Percentiles rank a stretch among this genome's conserved stretches.
phyloP scores from a whole-genome alignment of 208 protist species.

The Trichomonas tenax region DNA sequence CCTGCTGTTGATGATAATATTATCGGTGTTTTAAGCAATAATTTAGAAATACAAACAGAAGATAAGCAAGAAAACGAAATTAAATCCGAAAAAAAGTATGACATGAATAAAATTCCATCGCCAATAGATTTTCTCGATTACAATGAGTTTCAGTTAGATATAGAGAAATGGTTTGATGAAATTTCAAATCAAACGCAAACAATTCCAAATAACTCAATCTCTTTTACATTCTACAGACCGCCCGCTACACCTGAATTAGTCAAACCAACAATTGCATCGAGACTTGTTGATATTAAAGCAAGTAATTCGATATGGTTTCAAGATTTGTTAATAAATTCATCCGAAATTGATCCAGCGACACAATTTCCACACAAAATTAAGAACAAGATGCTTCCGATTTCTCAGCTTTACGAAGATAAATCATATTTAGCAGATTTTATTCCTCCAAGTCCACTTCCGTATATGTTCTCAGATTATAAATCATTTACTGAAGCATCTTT shows the following conservation, averaged over 20 bases:
- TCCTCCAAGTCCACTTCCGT: background rate
- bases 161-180: too few relatives aligned
- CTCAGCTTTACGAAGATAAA: background rate
- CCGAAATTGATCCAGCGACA: background rate
- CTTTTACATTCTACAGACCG: background rate
- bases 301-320: background rate
- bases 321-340: background rate
- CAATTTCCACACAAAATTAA: background rate
- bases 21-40: too few relatives aligned
- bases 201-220: background rate
- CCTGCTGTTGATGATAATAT: too few relatives aligned
- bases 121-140: too few relatives aligned
- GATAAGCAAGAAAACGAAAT: too few relatives aligned
- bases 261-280: background rate
- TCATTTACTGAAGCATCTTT: background rate
- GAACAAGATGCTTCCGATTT: background rate
- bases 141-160: too few relatives aligned
- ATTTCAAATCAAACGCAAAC: too few relatives aligned
- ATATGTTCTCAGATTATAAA: background rate
- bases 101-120: too few relatives aligned
- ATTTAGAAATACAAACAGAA: too few relatives aligned
- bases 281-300: background rate
- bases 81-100: too few relatives aligned
- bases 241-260: background rate
- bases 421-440: background rate